These are phyloP conservation scores for Claviceps africana DNA, from an alignment of 2,329 filamentous ascomycete species.

Conservation along the genomic window DNA sequence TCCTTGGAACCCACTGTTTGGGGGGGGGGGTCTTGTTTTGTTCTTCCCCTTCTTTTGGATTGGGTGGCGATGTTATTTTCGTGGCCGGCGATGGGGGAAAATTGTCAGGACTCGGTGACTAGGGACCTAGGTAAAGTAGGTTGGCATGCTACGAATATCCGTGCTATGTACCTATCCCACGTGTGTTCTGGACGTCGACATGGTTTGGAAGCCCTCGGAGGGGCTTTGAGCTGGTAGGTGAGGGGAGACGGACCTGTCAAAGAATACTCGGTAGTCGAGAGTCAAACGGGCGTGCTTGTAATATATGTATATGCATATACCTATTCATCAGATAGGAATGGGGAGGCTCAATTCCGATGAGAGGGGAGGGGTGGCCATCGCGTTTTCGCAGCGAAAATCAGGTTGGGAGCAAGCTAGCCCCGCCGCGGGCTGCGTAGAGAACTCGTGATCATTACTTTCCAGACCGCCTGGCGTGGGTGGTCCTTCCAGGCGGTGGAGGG, in stretches of 20 bases:
- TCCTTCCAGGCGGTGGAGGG: too few relatives aligned
- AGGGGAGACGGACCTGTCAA: not conserved
- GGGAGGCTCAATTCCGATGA: too few relatives aligned
- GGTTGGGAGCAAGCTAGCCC: not conserved
- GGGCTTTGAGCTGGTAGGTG: too few relatives aligned
- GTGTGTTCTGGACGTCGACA: not conserved
- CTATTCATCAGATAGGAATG: too few relatives aligned
- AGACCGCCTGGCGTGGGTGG: not conserved
- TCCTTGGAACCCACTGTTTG: too few relatives aligned
- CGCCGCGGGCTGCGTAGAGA: not conserved
- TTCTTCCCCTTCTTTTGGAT: too few relatives aligned
- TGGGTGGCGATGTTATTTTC: not conserved
- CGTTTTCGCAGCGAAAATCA: not conserved
- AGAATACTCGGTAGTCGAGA: not conserved
- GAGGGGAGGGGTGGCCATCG: too few relatives aligned
- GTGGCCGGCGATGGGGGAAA: not conserved
- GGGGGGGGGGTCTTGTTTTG: too few relatives aligned
- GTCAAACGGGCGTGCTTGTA: too few relatives aligned
- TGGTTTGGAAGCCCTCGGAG: not conserved
- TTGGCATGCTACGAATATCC: not conserved
- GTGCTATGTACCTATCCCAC: not conserved
- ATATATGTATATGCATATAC: too few relatives aligned
- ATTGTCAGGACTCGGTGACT: too few relatives aligned
- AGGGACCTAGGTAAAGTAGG: too few relatives aligned
- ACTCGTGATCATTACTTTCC: not conserved